These are phyloP conservation scores for Trebouxia sp. DNA, from an alignment of 139 green algal species.

Conservation along the genomic window DNA sequence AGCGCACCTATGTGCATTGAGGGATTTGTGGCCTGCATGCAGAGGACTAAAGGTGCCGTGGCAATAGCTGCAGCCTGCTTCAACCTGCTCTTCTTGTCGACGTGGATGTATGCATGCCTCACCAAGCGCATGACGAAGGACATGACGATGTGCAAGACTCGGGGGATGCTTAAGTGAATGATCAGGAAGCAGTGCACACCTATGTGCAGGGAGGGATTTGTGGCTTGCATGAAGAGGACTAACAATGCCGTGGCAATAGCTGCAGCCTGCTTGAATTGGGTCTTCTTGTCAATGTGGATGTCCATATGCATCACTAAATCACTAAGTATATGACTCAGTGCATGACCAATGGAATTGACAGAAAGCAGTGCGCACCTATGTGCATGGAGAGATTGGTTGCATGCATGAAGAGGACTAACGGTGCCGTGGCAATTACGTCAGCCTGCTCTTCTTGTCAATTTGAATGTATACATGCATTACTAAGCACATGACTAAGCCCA, in stretches of 20 bases:
- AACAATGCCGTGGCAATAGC: constrained; percentile 18
- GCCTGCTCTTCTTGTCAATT: too few relatives aligned
- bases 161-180: too few relatives aligned
- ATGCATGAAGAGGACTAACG: constrained; percentile 44
- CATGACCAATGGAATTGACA: too few relatives aligned
- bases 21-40: constrained; percentile 52
- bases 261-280: too few relatives aligned
- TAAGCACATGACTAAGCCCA: too few relatives aligned
- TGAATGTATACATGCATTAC: too few relatives aligned
- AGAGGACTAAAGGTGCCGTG: constrained; percentile 35
- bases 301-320: too few relatives aligned
- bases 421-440: constrained; percentile 3
- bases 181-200: constrained; percentile 9
- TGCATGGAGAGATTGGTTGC: constrained; percentile 43
- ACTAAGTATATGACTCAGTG: too few relatives aligned
- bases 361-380: constrained; percentile 10
- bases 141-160: too few relatives aligned
- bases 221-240: constrained; percentile 46
- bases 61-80: background rate
- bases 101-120: constrained; percentile 5
- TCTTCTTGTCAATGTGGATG: too few relatives aligned
- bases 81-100: constrained; percentile 2
- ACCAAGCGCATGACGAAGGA: background rate
- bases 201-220: constrained; percentile 40
- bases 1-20: constrained; percentile 37